These are phyloP conservation scores for Hanseniaspora taiwanica DNA, from an alignment of 805 yeast species.

Conservation along the genomic window DNA sequence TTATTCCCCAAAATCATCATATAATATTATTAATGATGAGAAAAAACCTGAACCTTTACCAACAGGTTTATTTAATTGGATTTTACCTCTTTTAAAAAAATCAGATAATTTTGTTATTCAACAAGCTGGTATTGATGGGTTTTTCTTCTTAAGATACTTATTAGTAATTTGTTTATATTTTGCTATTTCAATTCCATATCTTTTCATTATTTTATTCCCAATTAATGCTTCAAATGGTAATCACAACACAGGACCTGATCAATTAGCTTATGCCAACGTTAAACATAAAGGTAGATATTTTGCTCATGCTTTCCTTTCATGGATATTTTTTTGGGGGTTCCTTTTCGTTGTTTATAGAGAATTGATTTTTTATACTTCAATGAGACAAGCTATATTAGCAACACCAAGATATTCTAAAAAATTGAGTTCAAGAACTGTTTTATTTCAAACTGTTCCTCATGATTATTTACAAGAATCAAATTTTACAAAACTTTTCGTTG, in stretches of 20 bases:
- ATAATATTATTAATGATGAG: slow-evolving; percentile 42
- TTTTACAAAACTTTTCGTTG: slow-evolving; percentile 62
- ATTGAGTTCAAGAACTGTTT: slow-evolving; percentile 65
- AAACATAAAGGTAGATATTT: slow-evolving; percentile 48
- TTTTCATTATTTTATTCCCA: slow-evolving; percentile 66
- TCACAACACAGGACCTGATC: slow-evolving; percentile 55
- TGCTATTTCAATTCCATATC: slow-evolving; percentile 38
- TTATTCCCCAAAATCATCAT: slow-evolving; percentile 71
- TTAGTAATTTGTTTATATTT: slow-evolving; percentile 40
- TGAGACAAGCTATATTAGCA: slow-evolving; percentile 65
- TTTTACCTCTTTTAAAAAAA: slow-evolving; percentile 45
- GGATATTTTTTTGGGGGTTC: slow-evolving; percentile 62
- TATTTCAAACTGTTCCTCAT: slow-evolving; percentile 75
- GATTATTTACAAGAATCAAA: slow-evolving; percentile 59
- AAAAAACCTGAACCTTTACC: slow-evolving; percentile 67
- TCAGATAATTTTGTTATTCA: slow-evolving; percentile 65
- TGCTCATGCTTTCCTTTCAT: slow-evolving; percentile 74
- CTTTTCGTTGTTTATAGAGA: slow-evolving; percentile 74
- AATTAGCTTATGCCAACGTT: slow-evolving; percentile 67
- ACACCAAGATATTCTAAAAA: slow-evolving; percentile 69
- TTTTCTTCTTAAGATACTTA: slow-evolving; percentile 73
- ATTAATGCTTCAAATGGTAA: slow-evolving; percentile 63
- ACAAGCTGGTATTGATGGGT: slow-evolving; percentile 91
- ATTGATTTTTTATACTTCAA: slow-evolving; percentile 58
- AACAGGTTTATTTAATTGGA: slow-evolving; percentile 57